Evolutionary conservation across 1,139 yeast genomes (phyloP), one percentile per base, ranked within the genome.

Genomic region (Magnusiomyces suaveolens): DNA sequence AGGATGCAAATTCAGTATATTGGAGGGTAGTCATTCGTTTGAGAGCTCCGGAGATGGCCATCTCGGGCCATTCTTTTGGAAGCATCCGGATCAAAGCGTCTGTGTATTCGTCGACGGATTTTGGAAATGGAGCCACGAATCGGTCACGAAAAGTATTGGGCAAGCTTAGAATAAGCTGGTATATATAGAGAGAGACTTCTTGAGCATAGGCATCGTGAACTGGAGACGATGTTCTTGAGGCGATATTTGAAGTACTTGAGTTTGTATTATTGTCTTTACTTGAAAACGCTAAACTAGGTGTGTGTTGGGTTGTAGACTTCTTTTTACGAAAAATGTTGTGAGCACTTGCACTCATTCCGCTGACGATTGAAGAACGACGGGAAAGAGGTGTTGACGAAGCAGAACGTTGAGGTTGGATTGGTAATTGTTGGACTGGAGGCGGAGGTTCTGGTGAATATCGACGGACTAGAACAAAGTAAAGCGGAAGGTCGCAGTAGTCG

Each of bases 41-140:
- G n/a, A 46, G 23, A n/a, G 48, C 48, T 14, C 29, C 36, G 20
- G 48, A 46, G 38, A 21, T 26, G 21, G 48, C 48, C 3, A 46
- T 36, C 21, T 29, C 38, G n/a, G 48, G 48, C 48, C 48, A 46
- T 29, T 46, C 48, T 29, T 46, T 46, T 18, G 48, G 48, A 18
- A 46, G 48, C 20, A 46, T 8, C 14, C 38, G 23, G 16, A 46
- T 26, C 48, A 46, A 32, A 21, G 16, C 2, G 25, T 29, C 48
- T 23, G 23, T 46, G 23, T 46, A 46, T 16, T 46, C 48, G 4
- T 46, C 48, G 6, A 29, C 29, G 18, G 20, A 20, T 26, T 14
- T 6, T 26, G 48, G 48, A 14, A 25, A 46, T 4, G 48, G 48
- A 18, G 48, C 20, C 2, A 14, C 29, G 33, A 46, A 29, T 32